Evolutionary conservation across 2,329 filamentous ascomycete species (phyloP).

Genomic region (Sporothrix euskadiensis): DNA sequence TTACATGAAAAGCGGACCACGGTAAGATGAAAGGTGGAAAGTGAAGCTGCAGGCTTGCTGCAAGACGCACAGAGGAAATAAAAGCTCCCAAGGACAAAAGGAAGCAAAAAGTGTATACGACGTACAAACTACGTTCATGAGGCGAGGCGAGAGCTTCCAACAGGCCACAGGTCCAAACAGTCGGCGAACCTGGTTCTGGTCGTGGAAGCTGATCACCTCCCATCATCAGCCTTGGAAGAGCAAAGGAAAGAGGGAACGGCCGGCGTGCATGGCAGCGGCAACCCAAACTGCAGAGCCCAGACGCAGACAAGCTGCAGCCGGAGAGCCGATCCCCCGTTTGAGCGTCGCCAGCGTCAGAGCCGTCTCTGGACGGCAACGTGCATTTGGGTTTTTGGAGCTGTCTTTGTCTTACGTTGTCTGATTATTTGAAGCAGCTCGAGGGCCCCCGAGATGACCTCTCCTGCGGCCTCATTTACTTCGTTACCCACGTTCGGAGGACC

Average conservation of each 20-base stretch:
- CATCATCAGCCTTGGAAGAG: no score
- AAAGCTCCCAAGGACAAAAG: background rate
- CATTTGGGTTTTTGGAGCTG: background rate
- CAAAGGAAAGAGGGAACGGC: background rate
- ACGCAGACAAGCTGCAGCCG: background rate
- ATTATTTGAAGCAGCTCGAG: background rate
- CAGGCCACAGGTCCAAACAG: background rate
- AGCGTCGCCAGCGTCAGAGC: background rate
- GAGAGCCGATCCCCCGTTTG: constrained; percentile 14
- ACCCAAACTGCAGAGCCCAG: constrained; percentile 13
- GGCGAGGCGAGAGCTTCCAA: background rate
- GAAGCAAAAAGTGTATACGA: background rate
- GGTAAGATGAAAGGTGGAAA: constrained; percentile 21
- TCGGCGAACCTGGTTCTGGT: background rate
- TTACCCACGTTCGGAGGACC: background rate
- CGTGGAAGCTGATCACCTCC: background rate
- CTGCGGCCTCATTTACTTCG: constrained; percentile 14
- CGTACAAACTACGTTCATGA: background rate
- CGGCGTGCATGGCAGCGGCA: constrained; percentile 8
- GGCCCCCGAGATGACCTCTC: background rate
- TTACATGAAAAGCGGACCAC: constrained; percentile 25
- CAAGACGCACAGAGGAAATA: background rate
- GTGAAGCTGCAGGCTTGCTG: constrained; percentile 16
- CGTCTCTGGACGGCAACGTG: constrained; percentile 15
- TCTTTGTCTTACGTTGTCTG: background rate